Evolutionary conservation across 805 yeast species (phyloP), one percentile per base, ranked within the genome.

Genomic region (Saturnispora gosingensis): DNA sequence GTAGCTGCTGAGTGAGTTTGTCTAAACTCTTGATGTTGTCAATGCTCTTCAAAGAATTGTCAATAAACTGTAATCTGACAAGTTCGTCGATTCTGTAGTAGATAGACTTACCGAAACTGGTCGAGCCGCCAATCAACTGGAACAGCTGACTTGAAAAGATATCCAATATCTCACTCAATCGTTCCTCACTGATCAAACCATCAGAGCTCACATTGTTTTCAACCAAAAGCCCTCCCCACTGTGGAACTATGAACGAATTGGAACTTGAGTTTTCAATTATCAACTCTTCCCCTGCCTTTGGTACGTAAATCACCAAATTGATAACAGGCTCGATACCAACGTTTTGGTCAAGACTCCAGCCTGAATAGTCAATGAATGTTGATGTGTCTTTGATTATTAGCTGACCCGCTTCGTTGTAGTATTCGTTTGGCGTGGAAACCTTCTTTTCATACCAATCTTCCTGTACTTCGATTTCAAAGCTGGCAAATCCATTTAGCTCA

Each of bases 151-250:
- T 76, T 2, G 88, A 75, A 66, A 90, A 90, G 1, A 74, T 73
- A 55, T 84, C 85, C 64, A 88, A 67, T 1, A 82, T 67, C 1
- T 84, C 50, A 35, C 50, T 40, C 39, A 56, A 30, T 18, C 43
- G 22, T 13, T 49, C 43, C 9, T 56, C 49, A 27, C 44, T 40
- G 11, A 48, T 22, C 2, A n/a, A 34, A 22, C 43, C 54, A 25
- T 50, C 47, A 15, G 46, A n/a, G 4, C 10, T 25, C 16, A 45
- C 52, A 25, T 51, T 45, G 11, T 64, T 73, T 63, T 69, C 61
- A 56, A 83, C 70, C 60, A 70, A 66, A 52, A 87, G 78, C 55
- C 97, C 96, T 10, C 93, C 95, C 87, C 96, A 90, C 67, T 86
- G 95, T 7, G 97, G 95, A 22, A 91, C 79, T 45, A 85, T 66